phyloP scores from a whole-genome alignment of 768 basidiomycete genomes.

The Austroboletus eburneus region DNA sequence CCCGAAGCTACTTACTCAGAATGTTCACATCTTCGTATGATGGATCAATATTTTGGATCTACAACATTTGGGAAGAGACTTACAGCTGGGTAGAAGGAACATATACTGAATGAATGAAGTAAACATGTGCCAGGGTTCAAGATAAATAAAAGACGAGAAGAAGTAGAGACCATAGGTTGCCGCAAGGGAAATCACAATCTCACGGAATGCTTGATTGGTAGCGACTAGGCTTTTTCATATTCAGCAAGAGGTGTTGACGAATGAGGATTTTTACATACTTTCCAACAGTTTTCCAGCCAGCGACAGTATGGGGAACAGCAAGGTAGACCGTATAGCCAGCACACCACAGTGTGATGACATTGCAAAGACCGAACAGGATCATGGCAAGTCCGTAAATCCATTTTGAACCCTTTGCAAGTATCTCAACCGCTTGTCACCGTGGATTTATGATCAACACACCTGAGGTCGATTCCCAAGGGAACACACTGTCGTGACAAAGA shows the following conservation, averaged over 20 bases:
- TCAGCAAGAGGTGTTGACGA: constrained; percentile 22
- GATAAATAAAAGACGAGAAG: constrained; percentile 78
- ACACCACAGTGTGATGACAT: constrained; percentile 80
- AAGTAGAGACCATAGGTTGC: constrained; percentile 84
- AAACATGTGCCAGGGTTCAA: constrained; percentile 97
- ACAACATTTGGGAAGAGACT: constrained; percentile 22
- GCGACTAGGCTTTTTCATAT: constrained; percentile 47
- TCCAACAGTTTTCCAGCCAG: constrained; percentile 70
- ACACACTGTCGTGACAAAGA: constrained; percentile 80
- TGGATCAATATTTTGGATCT: constrained; percentile 5
- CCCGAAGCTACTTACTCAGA: constrained; percentile 45
- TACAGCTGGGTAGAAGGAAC: constrained; percentile 78
- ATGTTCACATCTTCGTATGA: constrained; percentile 64
- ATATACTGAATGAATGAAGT: constrained; percentile 91
- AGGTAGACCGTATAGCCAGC: constrained; percentile 89
- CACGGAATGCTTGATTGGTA: constrained; percentile 67
- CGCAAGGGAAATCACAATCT: constrained; percentile 78
- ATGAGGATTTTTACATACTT: constrained; percentile 43
- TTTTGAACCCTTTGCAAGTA: constrained; percentile 61
- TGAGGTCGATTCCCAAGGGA: constrained; percentile 91
- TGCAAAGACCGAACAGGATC: constrained; percentile 74
- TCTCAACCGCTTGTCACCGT: constrained; percentile 2
- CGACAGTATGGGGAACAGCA: constrained; percentile 68
- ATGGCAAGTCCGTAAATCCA: constrained; percentile 79
- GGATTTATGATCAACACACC: constrained; percentile 20